Conservation (phyloP, 805 yeast genomes). For the Candida pseudofarinosa region DNA sequence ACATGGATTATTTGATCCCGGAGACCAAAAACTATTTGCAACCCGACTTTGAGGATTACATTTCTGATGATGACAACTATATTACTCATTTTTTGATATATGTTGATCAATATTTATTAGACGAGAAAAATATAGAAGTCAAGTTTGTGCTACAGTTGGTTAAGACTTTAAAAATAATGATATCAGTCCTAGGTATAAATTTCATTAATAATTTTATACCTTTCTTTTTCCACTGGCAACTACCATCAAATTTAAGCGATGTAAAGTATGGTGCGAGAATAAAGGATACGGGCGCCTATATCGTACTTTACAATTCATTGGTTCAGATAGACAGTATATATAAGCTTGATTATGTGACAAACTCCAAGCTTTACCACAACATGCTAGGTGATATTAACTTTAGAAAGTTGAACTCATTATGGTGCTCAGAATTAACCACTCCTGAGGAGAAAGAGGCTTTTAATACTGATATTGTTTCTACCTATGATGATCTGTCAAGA, state of each 20-base stretch:
- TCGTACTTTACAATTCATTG: slow-evolving; percentile 21
- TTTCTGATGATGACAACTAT: slow-evolving; percentile 39
- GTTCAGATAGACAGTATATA: slow-evolving; percentile 27
- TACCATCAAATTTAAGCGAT: slow-evolving; percentile 12
- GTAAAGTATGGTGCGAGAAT: slow-evolving; percentile 10
- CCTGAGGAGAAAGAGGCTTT: slow-evolving; percentile 4
- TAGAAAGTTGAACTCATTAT: slow-evolving; percentile 21
- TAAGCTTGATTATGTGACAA: slow-evolving; percentile 17
- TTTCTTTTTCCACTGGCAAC: slow-evolving; percentile 43
- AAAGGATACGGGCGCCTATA: slow-evolving; percentile 32
- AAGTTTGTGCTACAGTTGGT: slow-evolving; percentile 20
- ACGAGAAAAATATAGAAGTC: slow-evolving; percentile 17
- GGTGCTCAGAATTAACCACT: slow-evolving; percentile 24
- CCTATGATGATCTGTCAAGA: slow-evolving; percentile 5
- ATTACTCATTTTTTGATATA: slow-evolving; percentile 35
- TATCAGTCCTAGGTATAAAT: slow-evolving; percentile 42
- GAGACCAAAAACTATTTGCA: slow-evolving; percentile 11
- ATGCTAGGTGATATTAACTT: slow-evolving; percentile 21
- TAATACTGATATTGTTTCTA: slow-evolving; percentile 2
- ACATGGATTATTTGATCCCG: slow-evolving; percentile 7
- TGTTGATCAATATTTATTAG: slow-evolving; percentile 28
- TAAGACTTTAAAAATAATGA: slow-evolving; percentile 19
- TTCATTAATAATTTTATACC: slow-evolving; percentile 43
- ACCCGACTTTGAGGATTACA: slow-evolving; percentile 43
- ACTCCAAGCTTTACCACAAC: slow-evolving; percentile 16